Percentiles rank a stretch among this genome's conserved stretches.
phyloP scores from a whole-genome alignment of 768 basidiomycete species.

The Agaricus blazei region DNA sequence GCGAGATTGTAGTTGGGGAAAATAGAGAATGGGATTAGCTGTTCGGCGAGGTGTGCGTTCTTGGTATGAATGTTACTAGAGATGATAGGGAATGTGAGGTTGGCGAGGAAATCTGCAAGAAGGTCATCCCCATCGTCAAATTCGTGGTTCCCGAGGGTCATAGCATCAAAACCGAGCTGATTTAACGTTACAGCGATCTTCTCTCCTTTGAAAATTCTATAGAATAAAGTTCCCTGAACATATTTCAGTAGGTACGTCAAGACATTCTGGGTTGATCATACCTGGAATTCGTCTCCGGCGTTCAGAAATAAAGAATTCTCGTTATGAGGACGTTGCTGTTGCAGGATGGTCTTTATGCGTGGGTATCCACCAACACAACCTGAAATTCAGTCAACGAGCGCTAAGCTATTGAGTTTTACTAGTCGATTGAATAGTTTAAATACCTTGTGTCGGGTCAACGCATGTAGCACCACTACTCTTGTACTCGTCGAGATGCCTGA shows the following conservation, averaged over 20 bases:
- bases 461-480: slow-evolving; percentile 31
- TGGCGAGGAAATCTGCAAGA: slow-evolving; percentile 30
- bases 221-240: slow-evolving; percentile 39
- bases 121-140: slow-evolving; percentile 39
- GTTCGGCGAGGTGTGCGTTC: slow-evolving; percentile 24
- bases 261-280: neutral
- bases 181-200: slow-evolving; percentile 37
- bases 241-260: neutral
- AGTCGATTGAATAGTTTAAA: neutral
- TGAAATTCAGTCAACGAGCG: neutral
- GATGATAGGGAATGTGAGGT: slow-evolving; percentile 39
- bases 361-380: slow-evolving; percentile 40
- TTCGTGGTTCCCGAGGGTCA: slow-evolving; percentile 43
- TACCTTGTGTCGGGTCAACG: slow-evolving; percentile 25
- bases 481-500: slow-evolving; percentile 34
- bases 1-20: slow-evolving; percentile 35
- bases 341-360: slow-evolving; percentile 33
- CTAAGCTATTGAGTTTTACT: neutral
- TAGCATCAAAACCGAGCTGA: slow-evolving; percentile 37
- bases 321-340: slow-evolving; percentile 23
- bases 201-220: slow-evolving; percentile 37
- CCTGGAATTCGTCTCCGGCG: slow-evolving; percentile 45
- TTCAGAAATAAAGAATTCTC: slow-evolving; percentile 37
- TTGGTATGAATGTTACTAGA: slow-evolving; percentile 38
- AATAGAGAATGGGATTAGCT: slow-evolving; percentile 34